Percentiles rank a stretch among this genome's conserved stretches.
These are phyloP conservation scores for Arabis hirsuta DNA, from an alignment of 345 rosid genomes.

Conservation along the genomic window DNA sequence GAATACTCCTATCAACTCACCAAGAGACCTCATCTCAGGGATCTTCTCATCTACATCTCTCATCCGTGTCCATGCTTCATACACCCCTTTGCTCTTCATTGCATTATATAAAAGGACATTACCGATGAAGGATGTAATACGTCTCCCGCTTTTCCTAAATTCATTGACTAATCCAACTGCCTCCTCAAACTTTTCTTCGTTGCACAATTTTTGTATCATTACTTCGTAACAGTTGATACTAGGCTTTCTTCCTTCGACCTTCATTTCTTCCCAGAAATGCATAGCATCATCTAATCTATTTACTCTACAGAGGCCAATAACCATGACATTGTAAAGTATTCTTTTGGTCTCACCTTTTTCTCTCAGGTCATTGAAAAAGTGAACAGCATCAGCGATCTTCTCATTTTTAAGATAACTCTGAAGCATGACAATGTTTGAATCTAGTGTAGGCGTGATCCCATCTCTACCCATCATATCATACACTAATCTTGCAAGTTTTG, in stretches of 20 bases:
- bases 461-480: conserved; percentile 65
- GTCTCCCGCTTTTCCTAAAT: conserved; percentile 54
- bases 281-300: conserved; percentile 56
- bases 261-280: conserved; percentile 55
- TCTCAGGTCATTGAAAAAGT: conserved; percentile 51
- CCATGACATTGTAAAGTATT: conserved; percentile 53
- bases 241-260: conserved; percentile 49
- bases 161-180: conserved; percentile 59
- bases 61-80: conserved; percentile 61
- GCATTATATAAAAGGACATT: conserved; percentile 69
- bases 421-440: conserved; percentile 57
- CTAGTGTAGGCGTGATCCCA: conserved; percentile 51
- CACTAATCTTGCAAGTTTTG: conserved; percentile 69
- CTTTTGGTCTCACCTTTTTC: conserved; percentile 42
- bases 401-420: conserved; percentile 62
- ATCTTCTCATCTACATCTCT: conserved; percentile 48
- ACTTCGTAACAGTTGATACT: conserved; percentile 62
- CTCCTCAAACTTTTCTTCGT: conserved; percentile 41
- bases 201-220: conserved; percentile 56
- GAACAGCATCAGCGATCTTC: conserved; percentile 64
- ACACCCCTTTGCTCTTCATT: conserved; percentile 51
- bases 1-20: conserved; percentile 67
- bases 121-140: conserved; percentile 69
- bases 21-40: conserved; percentile 52
- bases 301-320: conserved; percentile 64